A percentile compares a stretch with the other conserved stretches of the same genome.
These are phyloP conservation scores for Sclerotiophoma versabilis DNA, from an alignment of 2,329 filamentous ascomycete genomes.

Conservation along the genomic window DNA sequence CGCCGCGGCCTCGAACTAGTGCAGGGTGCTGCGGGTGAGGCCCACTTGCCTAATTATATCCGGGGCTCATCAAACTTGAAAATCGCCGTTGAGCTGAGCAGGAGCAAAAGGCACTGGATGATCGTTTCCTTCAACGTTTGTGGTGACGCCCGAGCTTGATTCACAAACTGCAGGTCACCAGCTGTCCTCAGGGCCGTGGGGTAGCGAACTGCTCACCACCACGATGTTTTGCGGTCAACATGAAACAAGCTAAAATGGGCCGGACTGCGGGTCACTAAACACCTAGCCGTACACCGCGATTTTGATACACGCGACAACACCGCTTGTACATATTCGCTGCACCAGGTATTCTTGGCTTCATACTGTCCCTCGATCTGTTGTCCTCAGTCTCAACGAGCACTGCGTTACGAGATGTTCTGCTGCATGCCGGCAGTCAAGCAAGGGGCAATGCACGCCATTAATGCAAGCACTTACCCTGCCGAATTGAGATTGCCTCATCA, in stretches of 20 bases:
- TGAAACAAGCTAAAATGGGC: constrained; percentile 13
- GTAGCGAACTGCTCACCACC: constrained; percentile 10
- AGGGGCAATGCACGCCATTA: constrained; percentile 8
- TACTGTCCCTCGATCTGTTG: not conserved
- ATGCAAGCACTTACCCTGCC: constrained; percentile 6
- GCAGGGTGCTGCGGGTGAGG: constrained; percentile 12
- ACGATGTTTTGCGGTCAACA: constrained; percentile 11
- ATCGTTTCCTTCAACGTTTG: not conserved
- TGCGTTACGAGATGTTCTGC: not conserved
- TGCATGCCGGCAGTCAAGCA: not conserved
- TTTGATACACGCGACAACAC: constrained; percentile 3
- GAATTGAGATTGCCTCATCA: constrained; percentile 6
- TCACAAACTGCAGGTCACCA: constrained; percentile 9
- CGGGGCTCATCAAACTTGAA: not conserved
- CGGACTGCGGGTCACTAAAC: constrained; percentile 4
- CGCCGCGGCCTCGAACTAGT: constrained; percentile 10
- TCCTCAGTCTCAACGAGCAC: not conserved
- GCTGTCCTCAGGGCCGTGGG: constrained; percentile 13
- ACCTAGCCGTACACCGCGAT: not conserved
- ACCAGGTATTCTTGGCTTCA: not conserved
- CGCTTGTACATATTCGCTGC: not conserved
- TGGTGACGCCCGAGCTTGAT: constrained; percentile 3
- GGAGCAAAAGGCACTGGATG: not conserved
- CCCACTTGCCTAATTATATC: constrained; percentile 17
- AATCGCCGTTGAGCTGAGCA: constrained; percentile 6